Base-by-base conservation (phyloP, 495 filamentous ascomycete genomes). In the Aspergillus asperescens region DNA sequence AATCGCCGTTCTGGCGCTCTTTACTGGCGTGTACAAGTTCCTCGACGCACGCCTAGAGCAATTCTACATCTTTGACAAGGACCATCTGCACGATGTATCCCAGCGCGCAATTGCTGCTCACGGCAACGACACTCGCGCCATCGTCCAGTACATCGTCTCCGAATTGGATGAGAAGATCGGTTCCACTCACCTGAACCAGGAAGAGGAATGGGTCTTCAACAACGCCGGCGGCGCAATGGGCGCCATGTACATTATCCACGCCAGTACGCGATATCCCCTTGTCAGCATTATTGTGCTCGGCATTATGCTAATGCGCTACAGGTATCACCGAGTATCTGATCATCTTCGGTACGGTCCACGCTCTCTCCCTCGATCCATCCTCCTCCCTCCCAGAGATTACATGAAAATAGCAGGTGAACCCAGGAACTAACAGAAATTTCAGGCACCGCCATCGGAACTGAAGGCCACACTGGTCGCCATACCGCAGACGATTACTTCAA, bases 401-500 rank as follows among this genome's bases (percentile, higher is more conserved):
- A 7, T 22, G 5, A 39, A 18, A 9, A 22, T 7, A 18, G 12
- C 1, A 5, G 1, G 3, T 19, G 15, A 27, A 29, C 32, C 18
- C 7, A 19, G 13, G 1, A 37, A 39, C 34, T 49, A 49, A 49
- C 24, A 20, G 5, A 1, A 16, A 31, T 16, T 23, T 19, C 56
- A 78, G 82, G 88, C 56, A 89, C 89, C 3, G 80, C 89, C n/a
- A 76, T 92, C 54, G 89, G 89, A 57, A 94, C 89, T 9, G 89
- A 94, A 66, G 89, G 89, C 48, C 89, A 94, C 77, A 81, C 84
- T 10, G 89, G 89, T 48, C 82, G 88, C 28, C 89, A 93, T 74
- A 89, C 89, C 24, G 88, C 88, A 4, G 87, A 94, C 70, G 89
- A 94, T 74, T 94, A 90, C 79, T 94, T 94, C 80, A 81, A 90